These are phyloP conservation scores for Corynespora cassiicola DNA, from an alignment of 2,329 filamentous ascomycete genomes.

Conservation along the genomic window DNA sequence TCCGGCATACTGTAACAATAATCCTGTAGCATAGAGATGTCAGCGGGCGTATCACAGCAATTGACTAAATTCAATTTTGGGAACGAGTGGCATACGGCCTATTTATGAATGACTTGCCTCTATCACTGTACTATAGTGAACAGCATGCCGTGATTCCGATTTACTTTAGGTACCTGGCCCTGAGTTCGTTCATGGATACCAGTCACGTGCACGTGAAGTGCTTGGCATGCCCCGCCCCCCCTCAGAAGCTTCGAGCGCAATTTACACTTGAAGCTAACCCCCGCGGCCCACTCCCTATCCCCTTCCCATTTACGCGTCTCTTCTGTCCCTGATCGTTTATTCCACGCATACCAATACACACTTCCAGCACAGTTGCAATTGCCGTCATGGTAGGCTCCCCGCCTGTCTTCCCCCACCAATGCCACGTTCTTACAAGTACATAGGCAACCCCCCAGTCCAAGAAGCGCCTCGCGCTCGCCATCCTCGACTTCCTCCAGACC, in stretches of 20 bases:
- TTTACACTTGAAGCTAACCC: no score
- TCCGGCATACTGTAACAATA: slow-evolving; percentile 32
- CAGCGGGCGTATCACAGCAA: slow-evolving; percentile 14
- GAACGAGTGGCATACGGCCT: no score
- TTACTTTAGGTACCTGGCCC: no score
- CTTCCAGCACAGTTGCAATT: slow-evolving; percentile 14
- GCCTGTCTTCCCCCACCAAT: slow-evolving; percentile 17
- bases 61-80: no score
- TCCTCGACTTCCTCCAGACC: slow-evolving; percentile 90
- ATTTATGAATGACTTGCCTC: no score
- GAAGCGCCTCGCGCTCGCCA: slow-evolving; percentile 94
- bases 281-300: no score
- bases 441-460: slow-evolving; percentile 58
- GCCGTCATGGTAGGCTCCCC: slow-evolving; percentile 35
- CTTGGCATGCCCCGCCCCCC: slow-evolving; percentile 29
- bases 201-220: slow-evolving; percentile 5
- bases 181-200: no score
- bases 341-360: neutral
- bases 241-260: no score
- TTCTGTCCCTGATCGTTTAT: neutral
- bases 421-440: slow-evolving; percentile 18
- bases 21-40: slow-evolving; percentile 31
- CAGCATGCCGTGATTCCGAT: no score
- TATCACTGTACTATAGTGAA: no score
- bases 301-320: no score